These are phyloP conservation scores for Discostella stelligera DNA, from an alignment of 352 stramenopile genomes.

Conservation along the genomic window DNA sequence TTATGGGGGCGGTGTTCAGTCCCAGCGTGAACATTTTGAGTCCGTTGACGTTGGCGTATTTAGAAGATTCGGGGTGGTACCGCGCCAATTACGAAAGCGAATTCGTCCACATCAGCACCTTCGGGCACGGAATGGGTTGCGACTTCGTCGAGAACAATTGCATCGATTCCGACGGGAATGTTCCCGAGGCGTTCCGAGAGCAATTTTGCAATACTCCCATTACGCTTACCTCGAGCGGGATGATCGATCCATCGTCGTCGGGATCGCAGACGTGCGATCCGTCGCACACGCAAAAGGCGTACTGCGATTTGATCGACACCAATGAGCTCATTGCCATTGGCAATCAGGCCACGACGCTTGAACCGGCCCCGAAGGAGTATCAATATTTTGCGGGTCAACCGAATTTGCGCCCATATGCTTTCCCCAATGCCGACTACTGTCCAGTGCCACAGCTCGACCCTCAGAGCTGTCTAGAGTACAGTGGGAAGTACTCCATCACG, in stretches of 20 bases:
- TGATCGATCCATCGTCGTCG: conserved; percentile 13
- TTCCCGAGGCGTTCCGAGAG: conserved; percentile 33
- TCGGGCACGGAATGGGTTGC: conserved; percentile 53
- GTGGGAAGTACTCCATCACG: conserved; percentile 15
- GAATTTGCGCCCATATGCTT: conserved; percentile 32
- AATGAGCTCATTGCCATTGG: conserved; percentile 37
- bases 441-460: conserved; percentile 37
- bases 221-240: conserved; percentile 1
- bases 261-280: conserved; percentile 43
- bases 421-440: conserved; percentile 43
- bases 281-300: conserved; percentile 38
- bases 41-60: conserved; percentile 50
- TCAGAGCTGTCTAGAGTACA: conserved; percentile 34
- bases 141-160: conserved; percentile 56
- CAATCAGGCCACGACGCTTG: conserved; percentile 23
- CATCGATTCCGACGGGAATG: conserved; percentile 38
- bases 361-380: conserved; percentile 19
- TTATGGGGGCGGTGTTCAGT: conserved; percentile 51
- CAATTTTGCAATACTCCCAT: conserved; percentile 46
- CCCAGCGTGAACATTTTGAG: conserved; percentile 44
- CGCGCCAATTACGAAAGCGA: conserved; percentile 56
- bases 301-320: conserved; percentile 35
- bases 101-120: conserved; percentile 42
- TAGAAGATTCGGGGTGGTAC: conserved; percentile 70
- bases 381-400: conserved; percentile 36